These are phyloP conservation scores for Mucor lusitanicus DNA, from an alignment of 371 early-diverging fungal species.

Conservation along the genomic window DNA sequence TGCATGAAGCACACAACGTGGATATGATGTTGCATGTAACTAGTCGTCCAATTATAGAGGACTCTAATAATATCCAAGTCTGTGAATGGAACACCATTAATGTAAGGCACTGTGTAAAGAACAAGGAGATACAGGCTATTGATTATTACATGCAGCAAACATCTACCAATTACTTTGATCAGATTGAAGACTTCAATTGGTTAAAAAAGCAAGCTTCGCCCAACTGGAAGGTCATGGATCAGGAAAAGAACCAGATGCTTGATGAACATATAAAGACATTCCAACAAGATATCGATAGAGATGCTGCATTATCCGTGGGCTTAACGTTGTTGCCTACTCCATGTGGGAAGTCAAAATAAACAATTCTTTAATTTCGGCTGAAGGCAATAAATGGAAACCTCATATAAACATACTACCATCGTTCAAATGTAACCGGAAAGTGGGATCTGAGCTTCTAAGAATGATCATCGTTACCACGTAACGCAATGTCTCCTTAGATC, in stretches of 20 bases:
- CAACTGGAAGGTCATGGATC: constrained; percentile 60
- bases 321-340: neutral
- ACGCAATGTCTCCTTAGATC: too few relatives aligned
- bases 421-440: too few relatives aligned
- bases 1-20: constrained; percentile 71
- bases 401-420: too few relatives aligned
- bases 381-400: too few relatives aligned
- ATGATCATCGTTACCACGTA: too few relatives aligned
- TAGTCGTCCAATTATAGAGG: constrained; percentile 84
- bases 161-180: constrained; percentile 49
- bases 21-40: constrained; percentile 67
- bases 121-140: constrained; percentile 6
- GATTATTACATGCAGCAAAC: neutral
- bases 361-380: too few relatives aligned
- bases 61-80: constrained; percentile 59
- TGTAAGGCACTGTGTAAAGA: neutral
- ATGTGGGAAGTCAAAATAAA: neutral
- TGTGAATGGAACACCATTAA: constrained; percentile 14
- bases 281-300: neutral
- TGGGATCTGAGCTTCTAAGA: too few relatives aligned
- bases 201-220: constrained; percentile 75
- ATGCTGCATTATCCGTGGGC: neutral
- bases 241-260: neutral
- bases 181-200: constrained; percentile 89
- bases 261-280: neutral